These are phyloP conservation scores for Pseudocercospora vitis DNA, from an alignment of 2,329 filamentous ascomycete genomes.

Conservation along the genomic window DNA sequence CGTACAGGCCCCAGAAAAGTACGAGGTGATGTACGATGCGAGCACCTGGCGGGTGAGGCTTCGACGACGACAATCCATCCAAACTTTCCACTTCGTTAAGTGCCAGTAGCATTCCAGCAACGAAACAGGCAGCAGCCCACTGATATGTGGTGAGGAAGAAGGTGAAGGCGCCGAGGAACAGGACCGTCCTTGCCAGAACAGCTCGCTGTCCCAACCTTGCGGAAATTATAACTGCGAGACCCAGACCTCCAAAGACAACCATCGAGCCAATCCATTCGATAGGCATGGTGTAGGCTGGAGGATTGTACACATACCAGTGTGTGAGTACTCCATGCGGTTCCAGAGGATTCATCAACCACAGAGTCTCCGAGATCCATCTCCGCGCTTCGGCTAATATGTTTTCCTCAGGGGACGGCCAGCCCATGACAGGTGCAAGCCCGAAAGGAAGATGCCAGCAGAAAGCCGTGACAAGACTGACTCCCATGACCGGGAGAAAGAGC, in stretches of 20 bases:
- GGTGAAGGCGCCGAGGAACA: constrained; percentile 9
- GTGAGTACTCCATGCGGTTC: constrained; percentile 20
- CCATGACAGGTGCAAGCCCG: constrained; percentile 23
- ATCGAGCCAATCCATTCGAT: constrained; percentile 26
- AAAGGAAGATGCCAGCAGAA: constrained; percentile 23
- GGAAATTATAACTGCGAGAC: constrained; percentile 5
- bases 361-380: constrained; percentile 11
- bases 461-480: constrained; percentile 21
- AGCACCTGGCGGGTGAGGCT: background rate
- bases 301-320: constrained; percentile 25
- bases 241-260: constrained; percentile 23
- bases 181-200: constrained; percentile 7
- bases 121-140: constrained; percentile 24
- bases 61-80: constrained; percentile 1
- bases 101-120: constrained; percentile 23
- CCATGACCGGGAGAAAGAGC: constrained; percentile 23
- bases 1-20: constrained; percentile 21
- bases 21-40: constrained; percentile 11
- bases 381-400: constrained; percentile 18
- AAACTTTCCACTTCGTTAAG: constrained; percentile 18
- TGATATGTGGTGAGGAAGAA: constrained; percentile 17
- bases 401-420: constrained; percentile 20
- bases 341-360: constrained; percentile 18
- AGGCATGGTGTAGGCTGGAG: constrained; percentile 29
- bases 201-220: constrained; percentile 7